A percentile compares a stretch with the other conserved stretches of the same genome.
Conservation (phyloP, 805 yeast species). For the Maudiozyma barnettii region DNA sequence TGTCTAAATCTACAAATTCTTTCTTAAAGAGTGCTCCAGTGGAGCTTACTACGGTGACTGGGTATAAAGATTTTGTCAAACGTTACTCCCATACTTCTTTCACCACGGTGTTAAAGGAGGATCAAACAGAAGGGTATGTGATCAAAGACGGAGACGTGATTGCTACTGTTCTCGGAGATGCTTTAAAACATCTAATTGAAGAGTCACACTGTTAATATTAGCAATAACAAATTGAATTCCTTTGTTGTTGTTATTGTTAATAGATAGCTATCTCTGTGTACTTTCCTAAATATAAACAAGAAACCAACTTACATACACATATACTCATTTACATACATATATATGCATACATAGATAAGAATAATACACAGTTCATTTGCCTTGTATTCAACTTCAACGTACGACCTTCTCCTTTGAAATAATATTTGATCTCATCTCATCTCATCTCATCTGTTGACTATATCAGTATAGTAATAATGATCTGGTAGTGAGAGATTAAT, state of each 20-base stretch:
- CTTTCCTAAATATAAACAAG: no score
- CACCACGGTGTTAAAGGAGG: slow-evolving; percentile 23
- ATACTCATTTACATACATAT: no score
- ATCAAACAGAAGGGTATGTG: slow-evolving; percentile 30
- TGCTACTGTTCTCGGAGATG: slow-evolving; percentile 34
- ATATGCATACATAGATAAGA: no score
- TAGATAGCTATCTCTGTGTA: not conserved
- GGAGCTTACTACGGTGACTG: slow-evolving; percentile 32
- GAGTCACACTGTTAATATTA: not conserved
- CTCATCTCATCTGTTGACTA: no score
- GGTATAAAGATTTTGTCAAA: slow-evolving; percentile 33
- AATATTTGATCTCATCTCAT: no score
- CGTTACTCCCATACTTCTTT: slow-evolving; percentile 8
- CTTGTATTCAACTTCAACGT: no score
- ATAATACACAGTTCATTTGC: no score
- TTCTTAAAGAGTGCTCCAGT: slow-evolving; percentile 31
- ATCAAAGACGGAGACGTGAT: slow-evolving; percentile 29
- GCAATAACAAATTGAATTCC: no score
- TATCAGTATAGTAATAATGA: no score
- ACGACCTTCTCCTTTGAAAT: no score
- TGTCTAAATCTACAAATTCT: slow-evolving; percentile 23
- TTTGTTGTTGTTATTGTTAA: not conserved
- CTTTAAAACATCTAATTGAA: slow-evolving; percentile 22
- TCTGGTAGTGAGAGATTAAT: no score
- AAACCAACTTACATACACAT: no score